Evolutionary conservation across 768 basidiomycete species (phyloP).

Genomic region (Leccinellum rugosiceps): DNA sequence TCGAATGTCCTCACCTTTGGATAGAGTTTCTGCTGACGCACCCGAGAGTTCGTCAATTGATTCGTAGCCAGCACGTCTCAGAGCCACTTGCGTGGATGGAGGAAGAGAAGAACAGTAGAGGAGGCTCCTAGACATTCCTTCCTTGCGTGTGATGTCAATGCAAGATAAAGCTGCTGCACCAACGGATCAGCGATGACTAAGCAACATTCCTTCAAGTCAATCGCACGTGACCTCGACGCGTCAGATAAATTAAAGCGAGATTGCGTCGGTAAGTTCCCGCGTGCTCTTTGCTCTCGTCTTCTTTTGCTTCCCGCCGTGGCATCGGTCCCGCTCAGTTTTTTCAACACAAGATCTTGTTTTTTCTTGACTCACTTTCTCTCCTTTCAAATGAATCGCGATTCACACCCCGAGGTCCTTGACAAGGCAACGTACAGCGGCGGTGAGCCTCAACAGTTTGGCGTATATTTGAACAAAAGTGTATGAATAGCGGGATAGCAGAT

Average conservation of each 20-base stretch:
- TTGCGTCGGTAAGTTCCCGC: constrained; percentile 19
- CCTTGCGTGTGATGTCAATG: too few species aligned
- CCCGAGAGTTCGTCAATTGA: constrained; percentile 49
- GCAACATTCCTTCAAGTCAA: constrained; percentile 12
- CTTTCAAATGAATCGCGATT: constrained; percentile 31
- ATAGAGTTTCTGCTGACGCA: constrained; percentile 43
- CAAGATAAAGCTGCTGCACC: too few species aligned
- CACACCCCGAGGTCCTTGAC: constrained; percentile 42
- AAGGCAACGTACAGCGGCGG: constrained; percentile 33
- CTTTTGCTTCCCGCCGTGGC: constrained; percentile 28
- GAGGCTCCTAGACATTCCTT: constrained; percentile 39
- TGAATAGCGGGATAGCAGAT: constrained; percentile 3
- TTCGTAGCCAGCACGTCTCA: constrained; percentile 56
- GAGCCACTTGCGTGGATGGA: constrained; percentile 40
- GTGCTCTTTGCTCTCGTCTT: constrained; percentile 26
- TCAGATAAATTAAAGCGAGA: constrained; percentile 23
- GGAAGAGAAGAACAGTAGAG: constrained; percentile 46
- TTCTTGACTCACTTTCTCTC: constrained; percentile 14
- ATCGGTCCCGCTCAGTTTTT: constrained; percentile 10
- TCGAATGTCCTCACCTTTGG: constrained; percentile 41
- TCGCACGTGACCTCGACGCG: constrained; percentile 30
- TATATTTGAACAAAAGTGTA: background rate
- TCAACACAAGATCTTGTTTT: background rate
- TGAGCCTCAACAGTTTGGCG: constrained; percentile 18
- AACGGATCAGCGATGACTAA: background rate